phyloP scores from a whole-genome alignment of 2,329 filamentous ascomycete species.

The Sclerotinia spermophila region DNA sequence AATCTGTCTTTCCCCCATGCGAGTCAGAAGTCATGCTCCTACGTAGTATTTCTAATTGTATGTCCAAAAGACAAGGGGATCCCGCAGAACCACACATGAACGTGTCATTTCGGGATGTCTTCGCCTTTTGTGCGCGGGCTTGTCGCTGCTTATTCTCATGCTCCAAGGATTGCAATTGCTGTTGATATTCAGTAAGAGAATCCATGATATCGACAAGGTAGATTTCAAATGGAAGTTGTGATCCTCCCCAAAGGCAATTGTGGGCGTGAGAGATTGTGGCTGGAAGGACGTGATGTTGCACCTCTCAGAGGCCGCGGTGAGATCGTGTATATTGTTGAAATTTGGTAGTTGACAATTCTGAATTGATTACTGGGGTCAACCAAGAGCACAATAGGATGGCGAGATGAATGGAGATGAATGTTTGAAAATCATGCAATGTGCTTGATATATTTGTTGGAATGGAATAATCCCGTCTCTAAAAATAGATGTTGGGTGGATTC shows the following conservation, averaged over 20 bases:
- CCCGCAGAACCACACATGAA: neutral
- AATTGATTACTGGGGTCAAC: neutral
- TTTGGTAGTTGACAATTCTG: neutral
- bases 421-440: neutral
- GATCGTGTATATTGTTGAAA: neutral
- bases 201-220: neutral
- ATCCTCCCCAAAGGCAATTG: neutral
- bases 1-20: neutral
- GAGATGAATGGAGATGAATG: neutral
- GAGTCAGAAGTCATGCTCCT: neutral
- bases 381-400: neutral
- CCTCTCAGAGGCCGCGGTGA: neutral
- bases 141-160: conserved; percentile 13
- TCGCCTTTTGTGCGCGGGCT: neutral
- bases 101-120: neutral
- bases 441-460: conserved; percentile 5
- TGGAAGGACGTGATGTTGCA: neutral
- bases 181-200: neutral
- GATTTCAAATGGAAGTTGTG: neutral
- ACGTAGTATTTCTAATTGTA: conserved; percentile 4
- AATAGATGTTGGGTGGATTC: conserved; percentile 6
- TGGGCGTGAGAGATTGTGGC: neutral
- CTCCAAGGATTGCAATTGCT: conserved; percentile 5
- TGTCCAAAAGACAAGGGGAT: conserved; percentile 6
- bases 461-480: neutral